Evolutionary conservation across 73 alveolate genomes (phyloP).

Genomic region (Tetrahymena thermophila): DNA sequence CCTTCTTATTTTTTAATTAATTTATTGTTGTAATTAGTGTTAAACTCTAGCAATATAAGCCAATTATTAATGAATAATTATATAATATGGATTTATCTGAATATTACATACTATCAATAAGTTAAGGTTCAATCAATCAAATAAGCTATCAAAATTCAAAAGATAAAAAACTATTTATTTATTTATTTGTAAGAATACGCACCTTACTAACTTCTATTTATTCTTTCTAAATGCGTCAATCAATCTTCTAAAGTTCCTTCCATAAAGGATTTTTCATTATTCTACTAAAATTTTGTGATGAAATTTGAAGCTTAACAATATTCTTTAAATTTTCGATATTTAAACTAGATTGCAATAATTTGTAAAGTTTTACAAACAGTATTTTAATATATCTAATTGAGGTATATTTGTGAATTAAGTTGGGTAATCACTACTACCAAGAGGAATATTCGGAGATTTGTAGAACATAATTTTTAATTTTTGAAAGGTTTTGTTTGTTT

Average conservation of each 20-base stretch:
- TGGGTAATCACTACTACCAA: background rate
- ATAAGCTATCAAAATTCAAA: background rate
- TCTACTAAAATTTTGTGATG: background rate
- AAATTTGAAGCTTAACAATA: background rate
- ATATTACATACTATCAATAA: background rate
- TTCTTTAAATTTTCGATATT: background rate
- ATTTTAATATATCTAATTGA: background rate
- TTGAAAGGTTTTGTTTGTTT: background rate
- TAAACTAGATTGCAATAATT: background rate
- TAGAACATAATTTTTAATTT: background rate
- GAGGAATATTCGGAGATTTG: background rate
- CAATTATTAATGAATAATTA: background rate
- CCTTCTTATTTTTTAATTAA: too few species aligned
- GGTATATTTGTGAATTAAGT: background rate
- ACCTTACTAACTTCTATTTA: background rate
- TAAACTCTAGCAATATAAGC: background rate
- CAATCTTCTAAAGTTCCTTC: background rate
- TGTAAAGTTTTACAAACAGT: too few species aligned
- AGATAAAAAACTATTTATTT: background rate
- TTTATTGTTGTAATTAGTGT: background rate
- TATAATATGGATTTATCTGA: background rate
- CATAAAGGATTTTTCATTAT: background rate
- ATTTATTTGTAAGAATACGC: background rate
- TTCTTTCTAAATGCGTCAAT: background rate
- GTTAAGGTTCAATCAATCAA: background rate